Base-by-base conservation (phyloP, 208 protist genomes). In the Trypanosoma grayi region DNA sequence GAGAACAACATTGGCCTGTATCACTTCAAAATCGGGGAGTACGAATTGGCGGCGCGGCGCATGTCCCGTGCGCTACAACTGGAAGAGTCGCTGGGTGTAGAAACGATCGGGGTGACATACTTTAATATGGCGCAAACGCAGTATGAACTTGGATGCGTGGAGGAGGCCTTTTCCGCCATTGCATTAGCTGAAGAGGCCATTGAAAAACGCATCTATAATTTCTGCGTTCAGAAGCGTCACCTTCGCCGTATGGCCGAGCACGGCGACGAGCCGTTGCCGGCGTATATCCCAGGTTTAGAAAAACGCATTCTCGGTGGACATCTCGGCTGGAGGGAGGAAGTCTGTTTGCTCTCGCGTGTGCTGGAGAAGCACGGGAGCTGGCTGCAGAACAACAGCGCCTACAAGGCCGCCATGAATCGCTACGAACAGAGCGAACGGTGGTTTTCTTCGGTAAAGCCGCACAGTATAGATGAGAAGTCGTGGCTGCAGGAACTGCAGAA, bases 1-100 rank as follows among this genome's bases (percentile, higher is more conserved):
- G 71, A 81, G 22, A 90, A 94, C 73, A 94, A 94, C 70, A 65
- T 86, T 60, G 87, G 87, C 7, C 65, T 94, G 7, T 94, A 94
- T 52, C 87, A 94, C 59, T 91, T 85, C 54, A 77, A 86, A 41
- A 72, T 94, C 20, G 69, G 62, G 8, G 83, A 94, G 70, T 91
- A 90, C 62, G 68, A 69, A 20, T 55, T 87, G 20, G 84, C 87
- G 4, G 61, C 27, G n/a, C 53, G 70, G 18, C 81, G 76, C 25
- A 65, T 94, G 4, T 34, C 39, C 6, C 63, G 68, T 18, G 71
- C 84, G 11, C 71, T 87, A 31, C 53, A 69, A 34, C 34, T 90
- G 18, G 86, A 93, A 58, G 78, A 85, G 54, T 37, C 70, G 28
- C 67, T 88, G 44, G 28, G 50, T 44, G 77, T 81, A 16, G 56